Conservation (phyloP, 345 rosid species). For the Eucalyptus shirleyi region DNA sequence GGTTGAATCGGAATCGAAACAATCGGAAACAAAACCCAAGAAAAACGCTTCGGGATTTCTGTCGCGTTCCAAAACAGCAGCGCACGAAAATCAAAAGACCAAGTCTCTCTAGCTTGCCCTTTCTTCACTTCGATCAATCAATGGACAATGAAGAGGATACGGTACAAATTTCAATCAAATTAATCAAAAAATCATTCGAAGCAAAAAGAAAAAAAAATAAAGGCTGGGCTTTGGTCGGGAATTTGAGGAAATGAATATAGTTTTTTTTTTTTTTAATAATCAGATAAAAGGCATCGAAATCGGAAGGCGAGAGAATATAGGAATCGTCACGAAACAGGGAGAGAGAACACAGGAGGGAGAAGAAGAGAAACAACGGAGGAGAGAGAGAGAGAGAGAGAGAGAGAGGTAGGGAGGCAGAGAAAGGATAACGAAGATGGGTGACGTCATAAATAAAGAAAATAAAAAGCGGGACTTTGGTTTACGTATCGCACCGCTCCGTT, state of each 20-base stretch:
- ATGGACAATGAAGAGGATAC: not conserved
- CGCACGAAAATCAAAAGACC: not conserved
- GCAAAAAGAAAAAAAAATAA: not conserved
- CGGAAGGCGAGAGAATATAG: not conserved
- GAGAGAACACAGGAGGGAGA: not conserved
- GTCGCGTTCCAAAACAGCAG: not conserved
- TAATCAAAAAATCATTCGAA: not conserved
- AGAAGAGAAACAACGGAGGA: not conserved
- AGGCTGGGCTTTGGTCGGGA: not conserved
- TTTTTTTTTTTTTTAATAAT: not conserved
- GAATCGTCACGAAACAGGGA: not conserved
- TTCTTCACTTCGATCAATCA: not conserved
- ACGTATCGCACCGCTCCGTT: not conserved
- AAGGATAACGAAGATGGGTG: constrained; percentile 4
- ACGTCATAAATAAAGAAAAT: not conserved
- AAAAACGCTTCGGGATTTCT: not conserved
- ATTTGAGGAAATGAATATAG: not conserved
- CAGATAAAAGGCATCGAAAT: not conserved
- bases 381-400: not conserved
- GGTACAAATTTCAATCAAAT: not conserved
- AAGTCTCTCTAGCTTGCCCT: not conserved
- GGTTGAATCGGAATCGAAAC: not conserved
- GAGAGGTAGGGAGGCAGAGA: not conserved
- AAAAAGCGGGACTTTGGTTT: not conserved
- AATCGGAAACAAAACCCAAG: not conserved